Base-by-base conservation (phyloP, 768 basidiomycete genomes). In the Termitomyces sp. region DNA sequence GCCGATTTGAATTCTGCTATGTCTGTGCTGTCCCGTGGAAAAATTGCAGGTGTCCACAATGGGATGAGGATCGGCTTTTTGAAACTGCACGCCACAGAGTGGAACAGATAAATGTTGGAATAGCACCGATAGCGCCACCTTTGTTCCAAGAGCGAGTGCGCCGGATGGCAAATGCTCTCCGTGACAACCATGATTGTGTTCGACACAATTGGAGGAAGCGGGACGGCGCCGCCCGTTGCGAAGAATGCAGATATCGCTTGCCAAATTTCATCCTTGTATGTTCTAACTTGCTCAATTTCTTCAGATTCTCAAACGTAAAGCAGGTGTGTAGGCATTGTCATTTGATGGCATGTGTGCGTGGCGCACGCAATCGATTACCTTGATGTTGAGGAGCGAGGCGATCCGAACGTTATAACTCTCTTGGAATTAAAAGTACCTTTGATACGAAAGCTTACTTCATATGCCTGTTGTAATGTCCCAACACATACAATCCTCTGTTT, bases 21-120 rank as follows among this genome's bases (percentile, higher is more conserved):
- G 49, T 83, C 9, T 89, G 88, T 63, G 80, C 81, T 0, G 76
- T 65, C 30, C 71, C 58, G 10, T 89, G 87, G 87, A 87, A 83
- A 68, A 75, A 68, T 0, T 91, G 87, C 55, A 5, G 1, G 0
- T 89, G 87, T 58, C 71, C 71, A 0, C 83, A 84, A 45, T 89
- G 86, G 85, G 85, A 88, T 7, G 87, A 88, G 56, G 50, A 61
- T 0, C 66, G 80, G 10, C 2, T 77, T 0, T 14, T 64, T 28
- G 67, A 55, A 5, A 73, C 67, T 3, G 80, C 77, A 0, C 66
- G 70, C 47, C 65, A 68, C 37, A 67, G 72, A 45, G 78, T 76
- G 23, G 64, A 73, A 42, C 58, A 56, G 17, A 58, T 62, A 28
- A 50, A 68, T 38, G 63, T 42, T 69, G 75, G 2, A 57, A 64